Conservation (phyloP, 164 flowering plant species). For the Vitis amurensis region DNA sequence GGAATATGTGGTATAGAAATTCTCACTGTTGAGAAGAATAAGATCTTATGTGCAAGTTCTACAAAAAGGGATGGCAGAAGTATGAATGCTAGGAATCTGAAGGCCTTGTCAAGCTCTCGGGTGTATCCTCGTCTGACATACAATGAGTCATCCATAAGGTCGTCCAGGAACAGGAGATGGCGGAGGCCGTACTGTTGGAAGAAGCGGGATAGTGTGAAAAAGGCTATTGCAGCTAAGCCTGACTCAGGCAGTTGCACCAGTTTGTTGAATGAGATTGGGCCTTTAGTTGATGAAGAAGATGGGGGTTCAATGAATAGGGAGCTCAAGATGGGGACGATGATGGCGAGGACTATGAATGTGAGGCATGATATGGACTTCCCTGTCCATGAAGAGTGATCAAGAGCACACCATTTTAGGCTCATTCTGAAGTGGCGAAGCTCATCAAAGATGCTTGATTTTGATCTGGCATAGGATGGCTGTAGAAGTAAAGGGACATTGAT, state of each 20-base stretch:
- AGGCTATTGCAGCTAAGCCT: constrained; percentile 44
- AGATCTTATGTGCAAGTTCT: constrained; percentile 53
- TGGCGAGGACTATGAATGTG: constrained; percentile 33
- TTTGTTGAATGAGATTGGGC: constrained; percentile 36
- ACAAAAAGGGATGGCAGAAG: constrained; percentile 56
- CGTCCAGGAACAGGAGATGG: constrained; percentile 70
- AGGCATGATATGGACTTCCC: constrained; percentile 41
- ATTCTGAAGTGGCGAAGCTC: constrained; percentile 44
- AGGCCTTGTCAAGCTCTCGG: constrained; percentile 51
- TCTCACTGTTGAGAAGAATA: constrained; percentile 45
- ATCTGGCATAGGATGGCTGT: constrained; percentile 21
- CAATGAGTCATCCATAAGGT: constrained; percentile 38
- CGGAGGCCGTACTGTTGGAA: constrained; percentile 51
- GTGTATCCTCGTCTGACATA: constrained; percentile 53
- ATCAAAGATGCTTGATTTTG: constrained; percentile 38
- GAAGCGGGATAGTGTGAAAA: constrained; percentile 51
- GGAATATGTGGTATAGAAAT: constrained; percentile 24
- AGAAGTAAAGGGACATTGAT: constrained; percentile 31
- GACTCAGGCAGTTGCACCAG: constrained; percentile 68
- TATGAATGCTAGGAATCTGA: constrained; percentile 39
- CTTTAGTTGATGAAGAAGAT: constrained; percentile 5
- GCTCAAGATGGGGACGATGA: constrained; percentile 37
- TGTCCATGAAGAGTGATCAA: constrained; percentile 51
- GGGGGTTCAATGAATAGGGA: constrained; percentile 29
- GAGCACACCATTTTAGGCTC: constrained; percentile 58